These are phyloP conservation scores for Clarireedia paspali DNA, from an alignment of 2,329 filamentous ascomycete genomes.

Conservation along the genomic window DNA sequence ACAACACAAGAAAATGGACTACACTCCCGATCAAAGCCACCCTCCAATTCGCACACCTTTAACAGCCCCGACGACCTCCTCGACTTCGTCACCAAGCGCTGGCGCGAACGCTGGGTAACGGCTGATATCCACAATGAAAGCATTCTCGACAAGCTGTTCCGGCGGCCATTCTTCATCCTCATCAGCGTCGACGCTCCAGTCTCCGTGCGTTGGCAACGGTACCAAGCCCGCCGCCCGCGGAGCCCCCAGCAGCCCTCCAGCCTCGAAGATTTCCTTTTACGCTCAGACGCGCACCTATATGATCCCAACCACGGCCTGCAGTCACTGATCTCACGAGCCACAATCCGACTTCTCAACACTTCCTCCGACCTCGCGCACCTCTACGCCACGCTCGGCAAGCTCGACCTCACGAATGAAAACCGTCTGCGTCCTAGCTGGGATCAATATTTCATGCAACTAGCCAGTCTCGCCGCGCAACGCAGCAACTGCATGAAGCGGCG, in stretches of 20 bases:
- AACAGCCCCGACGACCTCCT: constrained; percentile 59
- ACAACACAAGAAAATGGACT: neutral
- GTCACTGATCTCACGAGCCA: constrained; percentile 71
- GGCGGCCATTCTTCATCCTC: constrained; percentile 86
- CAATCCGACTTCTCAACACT: constrained; percentile 81
- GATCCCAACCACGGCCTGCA: constrained; percentile 55
- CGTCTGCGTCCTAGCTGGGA: constrained; percentile 90
- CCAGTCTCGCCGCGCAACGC: constrained; percentile 79
- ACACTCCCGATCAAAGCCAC: constrained; percentile 5
- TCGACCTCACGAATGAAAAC: constrained; percentile 70
- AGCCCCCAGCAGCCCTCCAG: constrained; percentile 24
- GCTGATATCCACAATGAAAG: constrained; percentile 70
- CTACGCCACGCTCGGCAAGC: constrained; percentile 60
- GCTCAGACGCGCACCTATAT: constrained; percentile 72
- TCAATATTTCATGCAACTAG: constrained; percentile 96
- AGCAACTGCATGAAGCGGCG: constrained; percentile 98
- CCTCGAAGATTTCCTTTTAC: constrained; percentile 48
- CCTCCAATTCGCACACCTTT: constrained; percentile 38
- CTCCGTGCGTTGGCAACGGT: constrained; percentile 74
- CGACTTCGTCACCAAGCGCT: constrained; percentile 77
- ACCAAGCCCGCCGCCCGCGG: constrained; percentile 44
- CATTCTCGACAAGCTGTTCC: constrained; percentile 65
- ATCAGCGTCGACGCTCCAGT: constrained; percentile 88
- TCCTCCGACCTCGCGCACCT: constrained; percentile 64
- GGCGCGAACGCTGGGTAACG: constrained; percentile 79